phyloP scores from a whole-genome alignment of 805 yeast species.

The Saccharomycopsis fibuligera region DNA sequence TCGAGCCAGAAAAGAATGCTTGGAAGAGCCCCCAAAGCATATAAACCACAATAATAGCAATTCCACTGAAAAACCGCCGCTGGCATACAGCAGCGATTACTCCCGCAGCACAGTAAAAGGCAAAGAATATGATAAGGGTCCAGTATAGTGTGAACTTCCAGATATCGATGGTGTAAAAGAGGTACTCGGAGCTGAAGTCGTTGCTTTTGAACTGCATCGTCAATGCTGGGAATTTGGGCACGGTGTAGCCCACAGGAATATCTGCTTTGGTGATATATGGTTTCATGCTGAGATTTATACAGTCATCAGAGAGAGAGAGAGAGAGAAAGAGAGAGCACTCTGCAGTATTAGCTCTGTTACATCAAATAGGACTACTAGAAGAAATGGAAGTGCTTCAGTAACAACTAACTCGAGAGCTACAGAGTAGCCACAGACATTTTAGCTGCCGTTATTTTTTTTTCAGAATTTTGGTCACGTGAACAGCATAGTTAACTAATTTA shows the following conservation, averaged over 20 bases:
- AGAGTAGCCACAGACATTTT: background rate
- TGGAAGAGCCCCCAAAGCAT: conserved; percentile 49
- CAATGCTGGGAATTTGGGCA: conserved; percentile 78
- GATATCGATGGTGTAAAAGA: conserved; percentile 65
- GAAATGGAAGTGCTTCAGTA: background rate
- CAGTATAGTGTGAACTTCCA: conserved; percentile 82
- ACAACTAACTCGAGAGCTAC: background rate
- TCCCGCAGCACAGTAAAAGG: conserved; percentile 62
- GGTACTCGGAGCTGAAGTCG: conserved; percentile 28
- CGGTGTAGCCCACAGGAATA: conserved; percentile 73
- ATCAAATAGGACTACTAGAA: background rate
- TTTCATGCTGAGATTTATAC: too few species aligned
- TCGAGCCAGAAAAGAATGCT: conserved; percentile 67
- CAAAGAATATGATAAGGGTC: conserved; percentile 64
- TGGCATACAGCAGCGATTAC: conserved; percentile 48
- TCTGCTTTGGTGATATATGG: conserved; percentile 41
- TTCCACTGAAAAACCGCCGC: conserved; percentile 34
- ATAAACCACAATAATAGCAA: conserved; percentile 42
- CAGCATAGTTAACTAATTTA: too few species aligned
- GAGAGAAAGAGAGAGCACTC: background rate
- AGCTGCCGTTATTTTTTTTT: background rate
- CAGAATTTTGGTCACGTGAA: background rate
- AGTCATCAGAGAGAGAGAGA: background rate
- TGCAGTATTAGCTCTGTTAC: background rate
- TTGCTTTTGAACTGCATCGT: conserved; percentile 10